Evolutionary conservation across 2,329 filamentous ascomycete species (phyloP), one percentile per base, ranked within the genome.

Genomic region (Hawksworthiomyces lignivorus): DNA sequence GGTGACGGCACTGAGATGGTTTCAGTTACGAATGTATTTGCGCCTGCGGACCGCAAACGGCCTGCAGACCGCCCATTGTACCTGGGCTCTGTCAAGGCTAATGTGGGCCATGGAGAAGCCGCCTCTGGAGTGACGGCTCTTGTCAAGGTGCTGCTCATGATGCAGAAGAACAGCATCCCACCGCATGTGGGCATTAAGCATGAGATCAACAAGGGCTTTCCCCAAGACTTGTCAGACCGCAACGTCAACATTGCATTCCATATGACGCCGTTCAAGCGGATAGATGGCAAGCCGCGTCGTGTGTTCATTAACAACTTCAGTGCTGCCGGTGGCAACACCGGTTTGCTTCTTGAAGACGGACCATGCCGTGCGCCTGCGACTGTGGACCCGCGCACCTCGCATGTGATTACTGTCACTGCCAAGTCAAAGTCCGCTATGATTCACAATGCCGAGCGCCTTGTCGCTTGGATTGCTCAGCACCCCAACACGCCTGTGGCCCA

Each of bases 1-100:
- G 87, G 85, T 47, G 87, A 94, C 55, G 80, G 79, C 7, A 83
- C 79, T 4, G 88, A 95, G 59, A 89, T 90, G 82, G 69, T 77
- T 1, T 87, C 82, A 0, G 83, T 94, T 36, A 77, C 80, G 3
- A 62, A 68, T 36, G 63, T 70, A 7, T 75, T 70, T 48, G 70
- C 70, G 1, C 69, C 72, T 5, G 62, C 64, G 1, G 56, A 67
- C 20, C 62, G 65, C 15, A 67, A 71, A 49, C 62, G 69, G 20
- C 59, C 69, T 2, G 56, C 58, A 0, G 61, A 73, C 38, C 60
- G 70, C n/a, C 73, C 77, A 0, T 62, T 85, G 2, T 73, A 74
- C 49, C 61, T 84, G 0, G 81, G 82, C 6, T 68, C 79, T 0
- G 69, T 77, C 6, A 84, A 84, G 51, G 69, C 76, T 3, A 83